Percentiles rank a stretch among this genome's conserved stretches.
Conservation (phyloP, 129 eudicot species). For the Artemisia tridentata region DNA sequence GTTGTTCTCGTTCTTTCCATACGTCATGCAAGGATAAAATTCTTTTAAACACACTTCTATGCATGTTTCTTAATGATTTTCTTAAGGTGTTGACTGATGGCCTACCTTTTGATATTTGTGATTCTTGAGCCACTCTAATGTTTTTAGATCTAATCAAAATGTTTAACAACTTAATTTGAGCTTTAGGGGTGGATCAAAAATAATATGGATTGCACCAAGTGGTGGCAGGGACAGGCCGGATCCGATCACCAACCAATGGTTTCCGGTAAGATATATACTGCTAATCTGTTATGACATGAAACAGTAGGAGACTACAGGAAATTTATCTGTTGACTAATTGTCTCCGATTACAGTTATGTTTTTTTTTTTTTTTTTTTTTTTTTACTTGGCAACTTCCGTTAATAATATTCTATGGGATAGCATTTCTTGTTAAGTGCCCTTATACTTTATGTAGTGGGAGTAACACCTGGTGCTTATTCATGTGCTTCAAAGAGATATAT, state of each 20-base stretch:
- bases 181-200: conserved; percentile 82
- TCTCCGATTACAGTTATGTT: neutral
- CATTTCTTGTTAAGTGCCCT: neutral
- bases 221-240: conserved; percentile 99
- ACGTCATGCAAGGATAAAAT: no score
- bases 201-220: conserved; percentile 99
- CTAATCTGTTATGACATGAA: conserved; percentile 1
- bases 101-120: no score
- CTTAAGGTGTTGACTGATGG: no score
- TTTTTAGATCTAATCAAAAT: no score
- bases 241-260: conserved; percentile 80
- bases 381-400: neutral
- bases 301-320: neutral
- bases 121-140: no score
- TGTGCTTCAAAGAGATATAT: neutral
- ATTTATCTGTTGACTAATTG: neutral
- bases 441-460: no score
- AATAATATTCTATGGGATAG: neutral
- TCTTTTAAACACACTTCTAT: no score
- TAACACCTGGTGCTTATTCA: no score
- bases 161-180: conserved; percentile 22
- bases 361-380: neutral
- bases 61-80: no score
- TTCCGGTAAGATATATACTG: conserved; percentile 57
- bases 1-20: no score